Percentiles rank a stretch among this genome's conserved stretches.
phyloP scores from a whole-genome alignment of 2,329 filamentous ascomycete species.

The Pestalotiopsis sp. region DNA sequence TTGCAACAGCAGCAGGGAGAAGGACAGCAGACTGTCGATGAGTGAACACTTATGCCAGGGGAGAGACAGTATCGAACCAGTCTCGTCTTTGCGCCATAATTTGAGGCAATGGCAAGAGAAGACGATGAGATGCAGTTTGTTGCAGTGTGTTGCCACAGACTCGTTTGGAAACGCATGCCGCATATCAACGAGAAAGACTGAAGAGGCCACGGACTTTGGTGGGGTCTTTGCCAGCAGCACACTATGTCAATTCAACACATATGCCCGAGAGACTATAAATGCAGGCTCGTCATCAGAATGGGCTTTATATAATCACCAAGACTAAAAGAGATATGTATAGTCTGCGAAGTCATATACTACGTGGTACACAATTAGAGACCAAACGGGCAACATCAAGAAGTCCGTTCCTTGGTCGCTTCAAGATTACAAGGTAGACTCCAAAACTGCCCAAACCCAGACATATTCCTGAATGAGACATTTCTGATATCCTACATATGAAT shows the following conservation, averaged over 20 bases:
- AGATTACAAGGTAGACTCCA: too few species aligned
- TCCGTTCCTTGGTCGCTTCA: too few species aligned
- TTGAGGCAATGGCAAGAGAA: neutral
- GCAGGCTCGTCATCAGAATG: neutral
- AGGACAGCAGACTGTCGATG: slow-evolving; percentile 20
- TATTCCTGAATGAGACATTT: too few species aligned
- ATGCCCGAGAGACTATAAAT: neutral
- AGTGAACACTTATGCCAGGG: neutral
- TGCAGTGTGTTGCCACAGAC: too few species aligned
- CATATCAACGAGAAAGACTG: slow-evolving; percentile 9
- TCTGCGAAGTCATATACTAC: too few species aligned
- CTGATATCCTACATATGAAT: too few species aligned
- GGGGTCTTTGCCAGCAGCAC: neutral
- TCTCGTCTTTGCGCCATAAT: neutral
- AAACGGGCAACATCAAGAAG: too few species aligned
- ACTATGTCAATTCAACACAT: neutral
- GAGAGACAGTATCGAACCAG: neutral
- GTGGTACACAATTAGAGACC: too few species aligned
- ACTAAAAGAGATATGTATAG: too few species aligned
- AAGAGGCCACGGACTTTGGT: neutral
- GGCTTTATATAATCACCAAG: too few species aligned
- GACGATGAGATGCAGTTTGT: too few species aligned
- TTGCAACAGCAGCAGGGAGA: slow-evolving; percentile 20
- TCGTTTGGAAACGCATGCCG: neutral
- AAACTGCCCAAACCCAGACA: too few species aligned